Base-by-base conservation (phyloP, 148 eudicot species). In the Dysphania ambrosioides region DNA sequence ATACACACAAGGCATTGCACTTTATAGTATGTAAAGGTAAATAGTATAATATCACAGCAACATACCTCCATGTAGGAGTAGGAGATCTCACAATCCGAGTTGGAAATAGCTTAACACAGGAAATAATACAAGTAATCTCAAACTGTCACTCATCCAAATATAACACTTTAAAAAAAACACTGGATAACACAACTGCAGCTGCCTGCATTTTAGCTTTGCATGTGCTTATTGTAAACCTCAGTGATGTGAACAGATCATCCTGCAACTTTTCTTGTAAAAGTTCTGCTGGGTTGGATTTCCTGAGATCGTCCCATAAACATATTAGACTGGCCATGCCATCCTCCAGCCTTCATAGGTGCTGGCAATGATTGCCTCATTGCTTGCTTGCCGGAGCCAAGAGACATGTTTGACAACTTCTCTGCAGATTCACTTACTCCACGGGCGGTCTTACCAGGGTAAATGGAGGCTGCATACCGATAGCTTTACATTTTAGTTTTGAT, bases 301-400 rank as follows among this genome's bases (percentile, higher is more conserved):
- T 82, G 87, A 30, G 93, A 72, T 41, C 85, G 84, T 62, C 86
- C 89, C 72, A 71, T 76, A 70, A 79, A 82, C 82, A 82, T 68
- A 63, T 84, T 82, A 78, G 87, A 79, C 44, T 79, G 88, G 3
- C 87, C 85, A 84, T 91, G 87, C 91, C 93, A 88, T 74, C 97
- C 92, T 73, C 94, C 98, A 71, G 97, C 97, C 75, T 88, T 93
- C 94, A 91, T 89, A 55, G 97, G 95, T 51, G 85, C 81, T 23
- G 92, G 92, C 34, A 85, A 55, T 8, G 88, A 70, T 63, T 83
- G 92, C 84, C 78, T 78, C 71, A 78, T 80, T 35, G 81, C 80
- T 63, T 78, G 84, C 79, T 87, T 85, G 47, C 86, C 85, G 41
- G 76, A 42, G 35, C 86, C 83, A 65, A 89, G 47, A 15, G 79